Base-by-base conservation (phyloP, 2,329 filamentous ascomycete species). In the Penicillium verrucosum region DNA sequence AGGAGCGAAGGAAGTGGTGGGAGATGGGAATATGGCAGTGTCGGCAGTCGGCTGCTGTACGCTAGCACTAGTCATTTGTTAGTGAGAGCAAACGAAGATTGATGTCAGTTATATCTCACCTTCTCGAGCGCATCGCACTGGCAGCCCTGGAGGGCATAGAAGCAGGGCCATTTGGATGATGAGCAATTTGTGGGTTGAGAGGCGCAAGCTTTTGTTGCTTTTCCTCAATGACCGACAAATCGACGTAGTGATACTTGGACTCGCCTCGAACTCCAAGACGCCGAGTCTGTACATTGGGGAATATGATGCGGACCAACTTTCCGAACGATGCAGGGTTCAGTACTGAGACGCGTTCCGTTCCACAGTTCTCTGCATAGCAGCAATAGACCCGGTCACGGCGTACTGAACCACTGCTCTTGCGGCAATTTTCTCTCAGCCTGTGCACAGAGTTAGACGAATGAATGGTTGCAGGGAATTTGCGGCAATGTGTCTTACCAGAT, bases 251-350 rank as follows among this genome's bases (percentile, higher is more conserved):
- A 73, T 99, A 99, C 73, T 99, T 99, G 14, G 94, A 99, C 77
- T 97, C 93, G 62, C 94, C 94, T 51, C 94, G 86, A 45, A 97
- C 92, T 60, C 94, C 94, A 12, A 99, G 81, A 62, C 94, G 85
- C 57, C 94, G 84, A 32, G 94, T 99, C 75, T 96, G 93, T 23
- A 99, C 87, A 41, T 92, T 93, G 0, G 94, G 93, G 67, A 97
- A 99, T 50, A 99, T 89, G 38, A 99, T 93, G 32, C 94, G 87
- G 34, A 99, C 94, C 42, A 99, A 84, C 75, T 99, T 99, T 55
- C 94, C 94, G 75, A 99, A 99, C 29, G 93, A 97, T 10, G 94
- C 94, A 41, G 94, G 94, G 70, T 99, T 99, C 56, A 99, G 78
- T 10, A 96, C 92, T 0, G 94, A 95, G 38, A 97, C 95, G 69